Base-by-base conservation (phyloP, 495 filamentous ascomycete species). In the Trichoderma reesei region DNA sequence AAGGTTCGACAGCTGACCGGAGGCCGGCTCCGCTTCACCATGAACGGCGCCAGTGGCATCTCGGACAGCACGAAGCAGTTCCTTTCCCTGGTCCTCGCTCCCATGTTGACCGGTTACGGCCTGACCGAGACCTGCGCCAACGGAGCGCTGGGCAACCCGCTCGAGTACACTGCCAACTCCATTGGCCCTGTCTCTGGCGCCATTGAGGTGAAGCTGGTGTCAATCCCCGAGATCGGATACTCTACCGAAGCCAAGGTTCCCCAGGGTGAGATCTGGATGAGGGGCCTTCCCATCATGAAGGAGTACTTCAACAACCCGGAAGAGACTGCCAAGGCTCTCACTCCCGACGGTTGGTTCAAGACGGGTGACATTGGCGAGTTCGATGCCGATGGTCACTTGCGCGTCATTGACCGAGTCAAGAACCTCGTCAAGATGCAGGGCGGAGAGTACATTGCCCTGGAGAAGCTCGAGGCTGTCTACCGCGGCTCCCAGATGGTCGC, bases 351-450 rank as follows among this genome's bases (percentile, higher is more conserved):
- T 56, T 97, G 92, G 92, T 96, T 96, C 82, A 83, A 85, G 51
- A 96, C 92, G 0, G 92, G 92, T 10, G 92, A 97, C 66, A 90
- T 97, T 42, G 87, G 85, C 70, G 80, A 81, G 33, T 76, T 97
- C 41, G 89, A 93, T 69, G 79, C 82, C 31, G 75, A 85, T 59
- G 92, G 92, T 66, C 89, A 93, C 68, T 84, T 96, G 73, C 80
- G 82, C 64, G 87, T 97, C 73, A 86, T 97, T 68, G 92, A 97
- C 73, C 91, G 92, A 65, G 83, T 90, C 67, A 97, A 97, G 84
- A 96, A 97, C 66, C 71, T 82, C 0, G 88, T 87, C 66, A 88
- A 88, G 81, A 81, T 84, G 67, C 79, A 82, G 67, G 78, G 81
- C 44, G 85, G 85, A 62, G 85, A 88, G 75, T 88, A 88, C 68